Conservation (phyloP, 1,284 basidiomycete species). For the Leccinum solheimii region DNA sequence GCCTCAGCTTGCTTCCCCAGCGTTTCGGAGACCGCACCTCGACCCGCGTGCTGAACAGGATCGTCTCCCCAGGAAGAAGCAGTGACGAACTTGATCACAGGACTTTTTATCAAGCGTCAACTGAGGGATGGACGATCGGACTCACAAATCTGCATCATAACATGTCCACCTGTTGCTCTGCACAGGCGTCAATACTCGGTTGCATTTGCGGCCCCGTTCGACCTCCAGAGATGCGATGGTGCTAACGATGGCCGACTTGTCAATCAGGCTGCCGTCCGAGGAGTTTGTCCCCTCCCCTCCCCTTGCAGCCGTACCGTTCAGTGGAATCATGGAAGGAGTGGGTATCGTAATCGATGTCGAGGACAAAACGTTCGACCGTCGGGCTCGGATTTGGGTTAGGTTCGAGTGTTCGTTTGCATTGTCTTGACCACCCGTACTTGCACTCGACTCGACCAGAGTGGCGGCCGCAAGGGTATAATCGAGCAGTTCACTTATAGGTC, state of each 20-base stretch:
- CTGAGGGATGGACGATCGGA: neutral
- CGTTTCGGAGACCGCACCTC: constrained; percentile 55
- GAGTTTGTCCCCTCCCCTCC: constrained; percentile 40
- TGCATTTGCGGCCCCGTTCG: constrained; percentile 44
- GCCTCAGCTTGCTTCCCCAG: constrained; percentile 55
- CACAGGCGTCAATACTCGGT: constrained; percentile 55
- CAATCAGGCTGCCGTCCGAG: constrained; percentile 50
- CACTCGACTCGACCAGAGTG: neutral
- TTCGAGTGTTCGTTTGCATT: neutral
- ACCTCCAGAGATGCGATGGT: constrained; percentile 20
- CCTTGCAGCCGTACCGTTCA: constrained; percentile 27
- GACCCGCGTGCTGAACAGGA: constrained; percentile 53
- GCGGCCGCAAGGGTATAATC: constrained; percentile 25
- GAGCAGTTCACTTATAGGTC: constrained; percentile 38
- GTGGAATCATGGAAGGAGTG: constrained; percentile 25
- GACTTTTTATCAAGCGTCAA: neutral
- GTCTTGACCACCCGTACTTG: neutral
- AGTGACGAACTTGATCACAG: constrained; percentile 38
- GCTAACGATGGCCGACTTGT: constrained; percentile 40
- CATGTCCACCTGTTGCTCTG: constrained; percentile 46
- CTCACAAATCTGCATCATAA: constrained; percentile 46
- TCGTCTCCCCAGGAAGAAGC: constrained; percentile 46
- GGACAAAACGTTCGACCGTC: constrained; percentile 3
- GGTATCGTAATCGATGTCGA: constrained; percentile 28
- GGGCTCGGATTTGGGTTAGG: neutral